Conservation (phyloP, 139 green algal species). For the Coelastrella sp. region DNA sequence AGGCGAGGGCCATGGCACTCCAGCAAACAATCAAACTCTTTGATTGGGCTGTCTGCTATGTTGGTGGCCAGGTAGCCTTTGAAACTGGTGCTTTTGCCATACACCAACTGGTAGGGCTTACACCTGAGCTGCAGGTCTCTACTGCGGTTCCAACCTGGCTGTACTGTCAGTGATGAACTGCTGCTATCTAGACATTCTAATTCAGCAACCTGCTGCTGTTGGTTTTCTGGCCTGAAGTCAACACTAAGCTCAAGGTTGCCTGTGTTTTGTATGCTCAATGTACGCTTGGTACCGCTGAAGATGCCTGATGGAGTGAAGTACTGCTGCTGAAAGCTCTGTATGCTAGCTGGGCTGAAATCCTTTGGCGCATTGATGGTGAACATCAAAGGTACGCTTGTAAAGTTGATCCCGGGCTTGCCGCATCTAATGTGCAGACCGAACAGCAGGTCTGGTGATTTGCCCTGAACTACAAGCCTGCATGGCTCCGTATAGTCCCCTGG, state of each 20-base stretch:
- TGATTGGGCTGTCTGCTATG: not conserved
- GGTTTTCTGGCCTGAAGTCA: not conserved
- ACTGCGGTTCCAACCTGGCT: no score
- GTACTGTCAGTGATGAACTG: no score
- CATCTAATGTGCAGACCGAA: slow-evolving; percentile 16
- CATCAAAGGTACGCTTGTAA: not conserved
- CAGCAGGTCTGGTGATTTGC: not conserved
- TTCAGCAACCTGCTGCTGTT: slow-evolving; percentile 17
- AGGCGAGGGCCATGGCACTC: slow-evolving; percentile 2
- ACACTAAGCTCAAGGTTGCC: slow-evolving; percentile 11
- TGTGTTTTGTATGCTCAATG: not conserved
- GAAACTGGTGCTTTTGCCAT: not conserved
- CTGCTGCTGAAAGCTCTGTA: not conserved
- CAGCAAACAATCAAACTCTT: not conserved
- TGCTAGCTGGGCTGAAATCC: not conserved
- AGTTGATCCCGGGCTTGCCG: slow-evolving; percentile 15
- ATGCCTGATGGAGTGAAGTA: not conserved
- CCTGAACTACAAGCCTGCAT: slow-evolving; percentile 5
- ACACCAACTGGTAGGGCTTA: not conserved
- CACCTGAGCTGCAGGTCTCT: not conserved
- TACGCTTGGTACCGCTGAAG: not conserved
- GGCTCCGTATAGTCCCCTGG: slow-evolving; percentile 5
- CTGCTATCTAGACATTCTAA: not conserved
- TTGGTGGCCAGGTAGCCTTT: slow-evolving; percentile 8
- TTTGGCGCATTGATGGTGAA: slow-evolving; percentile 27